Conservation (phyloP, 495 filamentous ascomycete species). For the Terfezia boudieri region DNA sequence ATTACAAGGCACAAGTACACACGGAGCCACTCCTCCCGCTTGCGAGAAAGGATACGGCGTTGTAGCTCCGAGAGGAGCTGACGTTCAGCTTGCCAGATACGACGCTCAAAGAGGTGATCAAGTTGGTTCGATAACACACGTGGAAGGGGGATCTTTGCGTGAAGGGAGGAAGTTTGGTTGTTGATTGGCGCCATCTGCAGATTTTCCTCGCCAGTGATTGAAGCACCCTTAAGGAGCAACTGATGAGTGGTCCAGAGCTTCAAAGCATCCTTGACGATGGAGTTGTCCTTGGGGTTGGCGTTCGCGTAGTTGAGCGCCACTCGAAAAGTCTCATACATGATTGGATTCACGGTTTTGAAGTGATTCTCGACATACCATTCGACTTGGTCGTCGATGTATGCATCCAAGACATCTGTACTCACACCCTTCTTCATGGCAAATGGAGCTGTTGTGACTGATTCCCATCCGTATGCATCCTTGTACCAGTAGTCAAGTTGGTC, state of each 20-base stretch:
- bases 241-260: constrained; percentile 18
- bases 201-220: constrained; percentile 12
- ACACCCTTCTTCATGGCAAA: constrained; percentile 19
- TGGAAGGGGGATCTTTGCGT: constrained; percentile 11
- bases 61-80: constrained; percentile 17
- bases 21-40: constrained; percentile 18
- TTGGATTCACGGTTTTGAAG: constrained; percentile 11
- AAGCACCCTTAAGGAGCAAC: constrained; percentile 14
- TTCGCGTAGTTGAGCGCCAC: constrained; percentile 11
- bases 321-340: constrained; percentile 15
- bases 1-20: constrained; percentile 15
- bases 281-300: constrained; percentile 15
- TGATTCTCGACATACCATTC: constrained; percentile 15
- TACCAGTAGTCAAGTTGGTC: constrained; percentile 17
- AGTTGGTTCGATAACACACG: constrained; percentile 17
- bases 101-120: constrained; percentile 18
- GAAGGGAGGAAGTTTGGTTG: constrained; percentile 9
- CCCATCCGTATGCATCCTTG: constrained; percentile 15
- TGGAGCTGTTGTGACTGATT: constrained; percentile 13
- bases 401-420: constrained; percentile 15
- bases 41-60: constrained; percentile 17
- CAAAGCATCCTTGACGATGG: constrained; percentile 14
- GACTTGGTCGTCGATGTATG: constrained; percentile 18
- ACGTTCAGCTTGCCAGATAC: constrained; percentile 19
- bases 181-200: constrained; percentile 14